phyloP scores from a whole-genome alignment of 2,329 filamentous ascomycete genomes.

The Salinomyces thailandicus region DNA sequence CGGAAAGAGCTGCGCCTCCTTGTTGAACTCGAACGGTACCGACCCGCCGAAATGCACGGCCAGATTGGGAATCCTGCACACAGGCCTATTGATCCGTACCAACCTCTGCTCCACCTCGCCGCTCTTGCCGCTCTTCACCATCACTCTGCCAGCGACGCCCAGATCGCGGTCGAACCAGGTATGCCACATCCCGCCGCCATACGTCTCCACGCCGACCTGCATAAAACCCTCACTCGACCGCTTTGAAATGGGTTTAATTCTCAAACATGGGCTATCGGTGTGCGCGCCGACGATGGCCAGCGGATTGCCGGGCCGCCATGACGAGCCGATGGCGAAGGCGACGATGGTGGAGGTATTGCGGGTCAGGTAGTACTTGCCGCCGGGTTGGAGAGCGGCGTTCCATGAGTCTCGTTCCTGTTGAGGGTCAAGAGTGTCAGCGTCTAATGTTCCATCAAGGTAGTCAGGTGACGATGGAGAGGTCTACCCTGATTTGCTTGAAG shows the following conservation, averaged over 20 bases:
- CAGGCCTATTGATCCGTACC: conserved; percentile 80
- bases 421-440: background rate
- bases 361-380: conserved; percentile 93
- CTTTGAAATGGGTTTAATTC: conserved; percentile 90
- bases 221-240: conserved; percentile 77
- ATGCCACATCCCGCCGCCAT: conserved; percentile 94
- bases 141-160: conserved; percentile 75
- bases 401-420: conserved; percentile 73
- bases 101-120: conserved; percentile 73
- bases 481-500: conserved; percentile 69
- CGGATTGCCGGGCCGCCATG: conserved; percentile 86
- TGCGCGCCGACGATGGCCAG: conserved; percentile 90
- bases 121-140: conserved; percentile 53
- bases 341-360: conserved; percentile 87
- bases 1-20: conserved; percentile 90
- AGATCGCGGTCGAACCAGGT: conserved; percentile 96
- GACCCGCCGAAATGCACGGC: conserved; percentile 89
- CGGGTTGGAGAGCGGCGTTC: conserved; percentile 66
- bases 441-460: background rate
- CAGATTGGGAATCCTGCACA: conserved; percentile 83
- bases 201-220: conserved; percentile 92
- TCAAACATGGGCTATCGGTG: conserved; percentile 85
- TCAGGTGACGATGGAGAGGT: conserved; percentile 1
- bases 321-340: conserved; percentile 80
- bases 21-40: conserved; percentile 84